A percentile compares a stretch with the other conserved stretches of the same genome.
phyloP scores from a whole-genome alignment of 2,329 filamentous ascomycete genomes.

The Westerdykella ornata region DNA sequence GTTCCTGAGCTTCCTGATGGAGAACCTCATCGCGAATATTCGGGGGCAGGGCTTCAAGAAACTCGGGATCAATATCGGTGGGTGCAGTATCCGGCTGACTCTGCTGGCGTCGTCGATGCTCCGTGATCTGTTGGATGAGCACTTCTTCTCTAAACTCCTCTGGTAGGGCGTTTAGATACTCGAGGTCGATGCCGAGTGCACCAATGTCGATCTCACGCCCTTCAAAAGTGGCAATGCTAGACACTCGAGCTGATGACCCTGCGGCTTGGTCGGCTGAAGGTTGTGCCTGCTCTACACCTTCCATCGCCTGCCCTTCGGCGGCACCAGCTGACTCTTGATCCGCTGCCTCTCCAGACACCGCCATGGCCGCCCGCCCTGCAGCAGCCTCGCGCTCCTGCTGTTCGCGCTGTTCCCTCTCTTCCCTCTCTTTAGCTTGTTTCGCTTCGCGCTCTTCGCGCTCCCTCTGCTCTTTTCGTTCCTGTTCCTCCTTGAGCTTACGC shows the following conservation, averaged over 20 bases:
- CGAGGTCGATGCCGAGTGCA: slow-evolving; percentile 84
- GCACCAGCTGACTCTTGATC: slow-evolving; percentile 33
- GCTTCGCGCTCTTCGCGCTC: slow-evolving; percentile 46
- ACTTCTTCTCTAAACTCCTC: slow-evolving; percentile 96
- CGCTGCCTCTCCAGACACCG: slow-evolving; percentile 19
- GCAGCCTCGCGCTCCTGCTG: slow-evolving; percentile 40
- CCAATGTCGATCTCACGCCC: slow-evolving; percentile 90
- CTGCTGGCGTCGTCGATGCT: slow-evolving; percentile 51
- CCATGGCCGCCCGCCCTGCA: slow-evolving; percentile 36
- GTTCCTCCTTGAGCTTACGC: slow-evolving; percentile 55
- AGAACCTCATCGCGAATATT: slow-evolving; percentile 87
- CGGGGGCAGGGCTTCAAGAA: slow-evolving; percentile 83
- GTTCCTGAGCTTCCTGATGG: slow-evolving; percentile 82
- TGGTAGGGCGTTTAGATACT: slow-evolving; percentile 93
- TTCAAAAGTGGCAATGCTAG: slow-evolving; percentile 70
- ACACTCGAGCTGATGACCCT: slow-evolving; percentile 23
- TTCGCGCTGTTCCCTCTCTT: slow-evolving; percentile 44
- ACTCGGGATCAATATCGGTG: slow-evolving; percentile 83
- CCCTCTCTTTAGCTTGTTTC: slow-evolving; percentile 39
- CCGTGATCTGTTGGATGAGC: slow-evolving; percentile 80
- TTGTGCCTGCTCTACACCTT: slow-evolving; percentile 58
- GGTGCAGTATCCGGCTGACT: slow-evolving; percentile 56
- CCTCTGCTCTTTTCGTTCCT: slow-evolving; percentile 52
- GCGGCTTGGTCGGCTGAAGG: slow-evolving; percentile 31
- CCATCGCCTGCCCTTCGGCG: slow-evolving; percentile 55